Evolutionary conservation across 1,139 yeast species (phyloP), one percentile per base, ranked within the genome.

Genomic region (Geotrichum citri-aurantii): DNA sequence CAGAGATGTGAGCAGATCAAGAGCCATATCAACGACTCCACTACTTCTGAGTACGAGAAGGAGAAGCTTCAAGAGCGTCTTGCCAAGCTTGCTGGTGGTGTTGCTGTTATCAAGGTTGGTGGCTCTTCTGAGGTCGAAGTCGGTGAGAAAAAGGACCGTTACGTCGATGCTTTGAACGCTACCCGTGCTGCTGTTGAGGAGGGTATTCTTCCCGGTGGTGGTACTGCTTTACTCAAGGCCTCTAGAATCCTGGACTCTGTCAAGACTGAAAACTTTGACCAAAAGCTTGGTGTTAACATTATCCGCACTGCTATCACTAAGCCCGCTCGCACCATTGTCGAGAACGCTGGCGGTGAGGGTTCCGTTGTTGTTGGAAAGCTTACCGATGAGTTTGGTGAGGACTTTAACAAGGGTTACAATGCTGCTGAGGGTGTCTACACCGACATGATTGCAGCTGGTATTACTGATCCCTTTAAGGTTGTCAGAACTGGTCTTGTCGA

Each of bases 161-260:
- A 92, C 73, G 98, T 93, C 70, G 99, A 93, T 79, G 99, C 99
- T 54, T 83, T 93, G 73, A 93, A 95, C 75, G 99, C 99, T 62
- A 95, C 99, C 61, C 91, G 99, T 80, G 99, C 99, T 67, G 99
- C 99, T 65, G 99, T 93, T 65, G 96, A 93, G 78, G 99, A 93
- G 78, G 99, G 99, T 80, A 93, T 95, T 72, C 82, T 93, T 69
- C 99, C 99, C 74, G 99, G 99, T 80, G 99, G 99, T 76, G 99
- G 99, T 80, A 93, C 98, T 68, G 99, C 99, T 65, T 83, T 93
- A 74, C 84, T 92, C 71, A 93, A 93, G 84, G 99, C 99, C 52
- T 85, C 96, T 60, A 83, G 86, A 73, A 77, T 87, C 66, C 82
- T 93, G 72, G 95, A 86, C 68, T 82, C 78, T 49, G 86, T 93